phyloP scores from a whole-genome alignment of 768 basidiomycete species.

The Rhodotorula taiwanensis region DNA sequence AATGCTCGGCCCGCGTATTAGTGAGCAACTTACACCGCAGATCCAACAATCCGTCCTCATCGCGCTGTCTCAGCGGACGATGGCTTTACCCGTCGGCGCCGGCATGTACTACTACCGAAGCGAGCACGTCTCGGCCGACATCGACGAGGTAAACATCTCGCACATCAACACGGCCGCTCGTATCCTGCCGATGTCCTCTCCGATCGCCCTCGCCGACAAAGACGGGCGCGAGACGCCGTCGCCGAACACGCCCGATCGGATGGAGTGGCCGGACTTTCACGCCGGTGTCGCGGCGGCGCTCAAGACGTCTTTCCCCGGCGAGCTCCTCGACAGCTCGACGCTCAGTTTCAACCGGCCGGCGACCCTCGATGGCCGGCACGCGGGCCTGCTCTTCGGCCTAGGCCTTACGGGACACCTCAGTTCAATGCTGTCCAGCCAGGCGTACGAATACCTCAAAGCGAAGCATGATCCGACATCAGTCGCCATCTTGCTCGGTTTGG shows the following conservation, averaged over 20 bases:
- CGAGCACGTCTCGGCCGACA: background rate
- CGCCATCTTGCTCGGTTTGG: slow-evolving; percentile 84
- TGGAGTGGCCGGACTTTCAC: slow-evolving; percentile 94
- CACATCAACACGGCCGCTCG: slow-evolving; percentile 45
- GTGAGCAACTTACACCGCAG: slow-evolving; percentile 78
- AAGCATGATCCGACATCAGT: slow-evolving; percentile 95
- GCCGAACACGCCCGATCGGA: slow-evolving; percentile 49
- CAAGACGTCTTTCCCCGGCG: slow-evolving; percentile 48
- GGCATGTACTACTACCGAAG: slow-evolving; percentile 84
- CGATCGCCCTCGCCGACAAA: slow-evolving; percentile 37
- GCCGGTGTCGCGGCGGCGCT: slow-evolving; percentile 91
- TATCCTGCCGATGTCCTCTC: slow-evolving; percentile 40
- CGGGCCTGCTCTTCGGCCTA: slow-evolving; percentile 88
- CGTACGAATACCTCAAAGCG: slow-evolving; percentile 87
- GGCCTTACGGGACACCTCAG: slow-evolving; percentile 86
- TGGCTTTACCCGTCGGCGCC: slow-evolving; percentile 82
- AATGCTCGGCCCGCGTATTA: no score
- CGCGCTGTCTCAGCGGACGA: slow-evolving; percentile 74
- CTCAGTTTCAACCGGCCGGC: slow-evolving; percentile 86
- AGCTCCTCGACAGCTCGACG: slow-evolving; percentile 77
- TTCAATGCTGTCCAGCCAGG: slow-evolving; percentile 73
- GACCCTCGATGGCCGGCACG: slow-evolving; percentile 75
- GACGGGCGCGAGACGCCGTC: slow-evolving; percentile 21
- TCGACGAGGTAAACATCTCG: slow-evolving; percentile 45
- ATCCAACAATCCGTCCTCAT: slow-evolving; percentile 76